These are phyloP conservation scores for Paramecium pentaurelia DNA, from an alignment of 73 alveolate species.

Conservation along the genomic window DNA sequence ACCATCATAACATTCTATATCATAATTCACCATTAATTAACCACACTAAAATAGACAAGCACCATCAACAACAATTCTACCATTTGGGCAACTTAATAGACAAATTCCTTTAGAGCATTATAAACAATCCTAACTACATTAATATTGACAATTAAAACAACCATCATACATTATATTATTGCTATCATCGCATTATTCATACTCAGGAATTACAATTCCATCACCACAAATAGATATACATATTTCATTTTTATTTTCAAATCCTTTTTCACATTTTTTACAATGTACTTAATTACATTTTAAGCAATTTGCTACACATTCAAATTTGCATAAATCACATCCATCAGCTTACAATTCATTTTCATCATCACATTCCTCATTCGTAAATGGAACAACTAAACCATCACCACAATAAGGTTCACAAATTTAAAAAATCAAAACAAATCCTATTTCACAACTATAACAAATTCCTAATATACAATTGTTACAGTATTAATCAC, in stretches of 20 bases:
- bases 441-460: neutral
- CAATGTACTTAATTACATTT: slow-evolving; percentile 58
- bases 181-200: slow-evolving; percentile 73
- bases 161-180: slow-evolving; percentile 69
- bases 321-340: neutral
- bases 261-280: slow-evolving; percentile 57
- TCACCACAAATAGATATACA: slow-evolving; percentile 72
- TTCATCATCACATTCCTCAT: slow-evolving; percentile 68
- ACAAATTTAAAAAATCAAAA: neutral
- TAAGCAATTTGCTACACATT: slow-evolving; percentile 62
- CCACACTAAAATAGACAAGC: neutral
- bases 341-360: slow-evolving; percentile 40
- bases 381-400: neutral
- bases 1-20: neutral
- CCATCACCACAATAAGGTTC: neutral
- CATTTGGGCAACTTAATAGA: neutral
- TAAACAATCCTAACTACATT: neutral
- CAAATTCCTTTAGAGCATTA: neutral
- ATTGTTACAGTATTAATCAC: neutral
- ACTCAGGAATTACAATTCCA: slow-evolving; percentile 40
- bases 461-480: neutral
- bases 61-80: neutral
- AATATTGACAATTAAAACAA: slow-evolving; percentile 23
- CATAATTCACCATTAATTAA: neutral
- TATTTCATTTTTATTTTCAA: slow-evolving; percentile 53